phyloP scores from a whole-genome alignment of 1,284 basidiomycete species.

The Phellopilus nigrolimitatus region DNA sequence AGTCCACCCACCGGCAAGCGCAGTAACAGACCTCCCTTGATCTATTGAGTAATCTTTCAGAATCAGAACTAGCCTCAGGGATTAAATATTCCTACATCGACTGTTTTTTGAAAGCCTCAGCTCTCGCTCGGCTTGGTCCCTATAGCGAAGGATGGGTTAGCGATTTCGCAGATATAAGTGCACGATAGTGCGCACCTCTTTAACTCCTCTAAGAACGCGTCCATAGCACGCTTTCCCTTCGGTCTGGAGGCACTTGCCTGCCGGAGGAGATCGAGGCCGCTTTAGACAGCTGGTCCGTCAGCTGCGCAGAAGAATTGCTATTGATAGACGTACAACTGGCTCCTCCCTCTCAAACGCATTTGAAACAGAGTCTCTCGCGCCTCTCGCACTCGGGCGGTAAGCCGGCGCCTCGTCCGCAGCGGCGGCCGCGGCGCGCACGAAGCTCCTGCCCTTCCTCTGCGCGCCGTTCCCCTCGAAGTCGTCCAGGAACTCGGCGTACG shows the following conservation, averaged over 20 bases:
- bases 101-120: constrained; percentile 67
- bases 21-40: constrained; percentile 66
- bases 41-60: constrained; percentile 31
- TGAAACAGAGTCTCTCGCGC: constrained; percentile 19
- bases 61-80: constrained; percentile 3
- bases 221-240: constrained; percentile 91
- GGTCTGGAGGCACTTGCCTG: constrained; percentile 48
- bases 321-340: constrained; percentile 16
- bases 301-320: constrained; percentile 24
- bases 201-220: constrained; percentile 88
- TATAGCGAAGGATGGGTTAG: constrained; percentile 30
- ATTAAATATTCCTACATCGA: constrained; percentile 41
- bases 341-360: constrained; percentile 30
- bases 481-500: constrained; percentile 84
- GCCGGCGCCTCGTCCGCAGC: constrained; percentile 47
- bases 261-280: constrained; percentile 52
- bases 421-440: constrained; percentile 69
- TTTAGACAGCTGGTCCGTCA: constrained; percentile 14
- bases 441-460: constrained; percentile 51
- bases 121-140: constrained; percentile 89
- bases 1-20: constrained; percentile 65
- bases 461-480: constrained; percentile 75
- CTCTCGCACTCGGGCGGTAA: constrained; percentile 31
- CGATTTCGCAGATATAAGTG: background rate
- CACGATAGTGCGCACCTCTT: constrained; percentile 59